phyloP scores from a whole-genome alignment of 2,329 filamentous ascomycete genomes.

The Periglandula ipomoeae region DNA sequence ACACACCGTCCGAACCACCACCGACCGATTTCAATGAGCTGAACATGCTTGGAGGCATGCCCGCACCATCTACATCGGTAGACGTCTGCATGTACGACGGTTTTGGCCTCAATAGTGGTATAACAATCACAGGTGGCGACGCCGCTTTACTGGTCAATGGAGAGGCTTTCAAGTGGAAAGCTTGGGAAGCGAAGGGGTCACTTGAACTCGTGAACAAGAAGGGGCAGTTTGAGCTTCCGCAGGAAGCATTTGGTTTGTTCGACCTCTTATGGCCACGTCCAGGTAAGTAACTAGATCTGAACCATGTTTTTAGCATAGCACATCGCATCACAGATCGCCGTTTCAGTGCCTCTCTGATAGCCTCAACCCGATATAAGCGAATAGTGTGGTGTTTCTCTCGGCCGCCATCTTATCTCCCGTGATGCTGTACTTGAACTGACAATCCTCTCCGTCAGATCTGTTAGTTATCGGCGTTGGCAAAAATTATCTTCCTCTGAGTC shows the following conservation, averaged over 20 bases:
- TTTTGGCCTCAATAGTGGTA: slow-evolving; percentile 77
- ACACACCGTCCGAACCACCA: slow-evolving; percentile 23
- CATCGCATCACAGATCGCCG: background rate
- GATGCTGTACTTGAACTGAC: background rate
- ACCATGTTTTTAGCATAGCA: background rate
- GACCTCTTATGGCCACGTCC: slow-evolving; percentile 79
- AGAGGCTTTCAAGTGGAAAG: slow-evolving; percentile 82
- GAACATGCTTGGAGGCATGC: slow-evolving; percentile 68
- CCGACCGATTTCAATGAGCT: slow-evolving; percentile 61
- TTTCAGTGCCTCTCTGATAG: background rate
- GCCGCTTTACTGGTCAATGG: slow-evolving; percentile 76
- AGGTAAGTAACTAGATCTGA: slow-evolving; percentile 43
- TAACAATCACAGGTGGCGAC: slow-evolving; percentile 57
- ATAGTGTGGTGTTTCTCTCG: background rate
- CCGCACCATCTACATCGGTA: slow-evolving; percentile 70
- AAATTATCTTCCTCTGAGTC: slow-evolving; percentile 65
- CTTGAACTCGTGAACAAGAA: slow-evolving; percentile 58
- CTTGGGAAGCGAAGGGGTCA: slow-evolving; percentile 52
- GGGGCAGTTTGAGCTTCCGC: slow-evolving; percentile 70
- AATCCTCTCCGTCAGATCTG: slow-evolving; percentile 48
- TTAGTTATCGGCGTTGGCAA: slow-evolving; percentile 82
- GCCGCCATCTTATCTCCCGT: background rate
- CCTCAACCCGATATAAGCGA: too few relatives aligned
- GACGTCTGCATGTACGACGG: slow-evolving; percentile 76
- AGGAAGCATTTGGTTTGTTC: slow-evolving; percentile 65